These are phyloP conservation scores for Podospora didyma DNA, from an alignment of 495 filamentous ascomycete genomes.

Conservation along the genomic window DNA sequence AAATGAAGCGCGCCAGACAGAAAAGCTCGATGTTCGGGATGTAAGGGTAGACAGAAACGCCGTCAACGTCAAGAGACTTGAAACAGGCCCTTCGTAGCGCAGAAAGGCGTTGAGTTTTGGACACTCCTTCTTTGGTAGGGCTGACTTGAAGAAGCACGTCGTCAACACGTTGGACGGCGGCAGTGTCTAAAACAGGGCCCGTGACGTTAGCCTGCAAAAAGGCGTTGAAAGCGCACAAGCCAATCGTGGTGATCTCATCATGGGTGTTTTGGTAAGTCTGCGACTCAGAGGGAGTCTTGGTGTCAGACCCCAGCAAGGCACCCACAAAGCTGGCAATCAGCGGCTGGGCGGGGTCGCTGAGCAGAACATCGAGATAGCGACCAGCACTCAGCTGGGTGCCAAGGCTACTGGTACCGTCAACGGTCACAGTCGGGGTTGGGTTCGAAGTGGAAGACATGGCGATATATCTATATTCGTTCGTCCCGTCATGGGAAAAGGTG, in stretches of 20 bases:
- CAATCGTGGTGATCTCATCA: slow-evolving; percentile 58
- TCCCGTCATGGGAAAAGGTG: too few relatives aligned
- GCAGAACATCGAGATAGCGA: slow-evolving; percentile 22
- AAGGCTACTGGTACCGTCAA: background rate
- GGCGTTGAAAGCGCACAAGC: slow-evolving; percentile 67
- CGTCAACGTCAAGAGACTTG: slow-evolving; percentile 68
- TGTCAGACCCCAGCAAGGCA: background rate
- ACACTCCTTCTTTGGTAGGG: background rate
- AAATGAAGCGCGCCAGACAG: slow-evolving; percentile 64
- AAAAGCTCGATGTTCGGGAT: slow-evolving; percentile 82
- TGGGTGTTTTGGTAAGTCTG: slow-evolving; percentile 34
- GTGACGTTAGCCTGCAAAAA: slow-evolving; percentile 93
- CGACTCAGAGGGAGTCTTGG: background rate
- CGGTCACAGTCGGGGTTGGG: too few relatives aligned
- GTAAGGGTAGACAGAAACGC: slow-evolving; percentile 78
- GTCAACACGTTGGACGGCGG: slow-evolving; percentile 20
- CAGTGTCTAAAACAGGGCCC: slow-evolving; percentile 68
- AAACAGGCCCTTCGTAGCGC: slow-evolving; percentile 42
- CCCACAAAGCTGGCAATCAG: slow-evolving; percentile 16
- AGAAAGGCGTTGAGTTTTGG: background rate
- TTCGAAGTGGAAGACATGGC: background rate
- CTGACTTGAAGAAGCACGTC: slow-evolving; percentile 19
- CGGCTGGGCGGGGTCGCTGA: slow-evolving; percentile 9
- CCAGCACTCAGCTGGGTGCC: slow-evolving; percentile 10
- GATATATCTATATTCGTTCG: too few relatives aligned